Evolutionary conservation across 768 basidiomycete species (phyloP).

Genomic region (Auriscalpium microsporum): DNA sequence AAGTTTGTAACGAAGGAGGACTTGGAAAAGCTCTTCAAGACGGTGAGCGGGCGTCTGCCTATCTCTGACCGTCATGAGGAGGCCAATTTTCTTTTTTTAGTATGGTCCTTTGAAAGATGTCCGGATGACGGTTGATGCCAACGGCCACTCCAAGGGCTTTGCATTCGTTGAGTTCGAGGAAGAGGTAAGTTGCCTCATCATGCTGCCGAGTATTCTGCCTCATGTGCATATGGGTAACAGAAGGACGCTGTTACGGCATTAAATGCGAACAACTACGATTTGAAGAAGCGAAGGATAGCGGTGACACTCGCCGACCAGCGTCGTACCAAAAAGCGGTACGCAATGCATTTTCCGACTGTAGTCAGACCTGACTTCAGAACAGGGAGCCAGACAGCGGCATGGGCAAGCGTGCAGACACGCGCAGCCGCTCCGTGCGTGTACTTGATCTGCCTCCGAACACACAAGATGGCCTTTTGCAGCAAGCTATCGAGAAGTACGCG

Average conservation of each 20-base stretch:
- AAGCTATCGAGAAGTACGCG: slow-evolving; percentile 73
- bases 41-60: slow-evolving; percentile 37
- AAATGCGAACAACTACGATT: slow-evolving; percentile 75
- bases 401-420: slow-evolving; percentile 45
- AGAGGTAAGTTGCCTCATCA: slow-evolving; percentile 41
- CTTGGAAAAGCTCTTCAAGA: slow-evolving; percentile 67
- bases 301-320: slow-evolving; percentile 69
- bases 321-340: slow-evolving; percentile 15
- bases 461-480: slow-evolving; percentile 90
- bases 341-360: too few species aligned
- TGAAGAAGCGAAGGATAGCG: slow-evolving; percentile 84
- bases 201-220: neutral
- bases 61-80: neutral
- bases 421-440: slow-evolving; percentile 68
- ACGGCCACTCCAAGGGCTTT: slow-evolving; percentile 70
- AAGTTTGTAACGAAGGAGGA: slow-evolving; percentile 72
- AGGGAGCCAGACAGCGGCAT: slow-evolving; percentile 45
- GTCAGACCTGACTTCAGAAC: too few species aligned
- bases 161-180: slow-evolving; percentile 89
- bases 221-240: slow-evolving; percentile 27
- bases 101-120: slow-evolving; percentile 79
- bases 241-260: slow-evolving; percentile 63
- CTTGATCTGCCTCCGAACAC: slow-evolving; percentile 65
- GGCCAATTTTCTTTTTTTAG: slow-evolving; percentile 30
- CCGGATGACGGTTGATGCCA: slow-evolving; percentile 65